Conservation (phyloP, 2,329 filamentous ascomycete genomes). For the Colletotrichum spinosum region DNA sequence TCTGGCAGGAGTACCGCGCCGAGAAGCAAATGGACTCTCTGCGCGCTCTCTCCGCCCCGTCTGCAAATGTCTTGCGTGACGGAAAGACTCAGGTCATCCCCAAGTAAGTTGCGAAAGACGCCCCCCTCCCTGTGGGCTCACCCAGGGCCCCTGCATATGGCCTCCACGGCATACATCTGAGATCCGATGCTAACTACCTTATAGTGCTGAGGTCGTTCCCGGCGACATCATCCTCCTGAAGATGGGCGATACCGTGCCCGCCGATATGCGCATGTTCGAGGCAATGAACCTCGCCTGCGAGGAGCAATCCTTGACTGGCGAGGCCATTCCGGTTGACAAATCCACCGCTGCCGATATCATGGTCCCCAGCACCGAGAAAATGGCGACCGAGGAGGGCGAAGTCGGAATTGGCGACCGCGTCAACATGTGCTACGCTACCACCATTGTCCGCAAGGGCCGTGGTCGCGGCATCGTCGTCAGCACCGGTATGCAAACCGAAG, state of each 20-base stretch:
- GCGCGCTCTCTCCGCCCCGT: conserved; percentile 71
- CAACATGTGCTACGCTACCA: conserved; percentile 82
- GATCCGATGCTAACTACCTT: no score
- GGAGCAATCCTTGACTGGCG: conserved; percentile 81
- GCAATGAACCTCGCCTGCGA: conserved; percentile 85
- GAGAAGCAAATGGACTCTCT: conserved; percentile 76
- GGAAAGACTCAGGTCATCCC: conserved; percentile 68
- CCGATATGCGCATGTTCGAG: conserved; percentile 77
- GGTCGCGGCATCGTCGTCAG: conserved; percentile 78
- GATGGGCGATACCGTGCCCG: conserved; percentile 80
- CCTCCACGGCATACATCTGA: no score
- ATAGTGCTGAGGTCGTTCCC: conserved; percentile 72
- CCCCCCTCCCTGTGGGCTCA: not conserved
- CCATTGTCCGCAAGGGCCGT: conserved; percentile 78
- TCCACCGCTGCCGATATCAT: conserved; percentile 62
- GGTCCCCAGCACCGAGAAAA: conserved; percentile 58
- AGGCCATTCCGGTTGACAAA: conserved; percentile 79
- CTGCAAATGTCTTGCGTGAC: conserved; percentile 70
- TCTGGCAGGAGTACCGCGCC: conserved; percentile 72
- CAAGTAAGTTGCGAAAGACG: conserved; percentile 57
- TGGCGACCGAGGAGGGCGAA: conserved; percentile 57
- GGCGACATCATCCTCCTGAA: conserved; percentile 76
- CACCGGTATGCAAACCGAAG: conserved; percentile 78
- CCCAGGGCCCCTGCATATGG: no score
- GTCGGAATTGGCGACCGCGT: conserved; percentile 77